Evolutionary conservation across 257 asterid genomes (phyloP).

Genomic region (Orobanche coerulescens): DNA sequence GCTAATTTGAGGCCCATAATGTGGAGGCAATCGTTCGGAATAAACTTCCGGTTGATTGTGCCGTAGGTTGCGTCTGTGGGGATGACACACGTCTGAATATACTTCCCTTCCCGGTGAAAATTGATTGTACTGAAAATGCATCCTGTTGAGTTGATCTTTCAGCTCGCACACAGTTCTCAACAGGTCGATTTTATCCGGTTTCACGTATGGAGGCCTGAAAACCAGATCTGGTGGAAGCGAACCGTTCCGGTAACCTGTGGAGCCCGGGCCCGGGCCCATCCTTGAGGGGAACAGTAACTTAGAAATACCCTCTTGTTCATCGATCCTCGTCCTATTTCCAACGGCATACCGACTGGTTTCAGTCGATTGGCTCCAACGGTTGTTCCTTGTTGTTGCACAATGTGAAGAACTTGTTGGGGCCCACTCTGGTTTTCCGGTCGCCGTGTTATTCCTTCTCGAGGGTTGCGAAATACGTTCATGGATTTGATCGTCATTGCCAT

Average conservation of each 20-base stretch:
- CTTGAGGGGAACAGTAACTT: slow-evolving; percentile 26
- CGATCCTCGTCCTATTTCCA: slow-evolving; percentile 30
- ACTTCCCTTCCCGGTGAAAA: slow-evolving; percentile 28
- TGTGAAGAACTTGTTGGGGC: slow-evolving; percentile 24
- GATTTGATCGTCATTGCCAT: slow-evolving; percentile 40
- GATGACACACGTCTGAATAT: slow-evolving; percentile 28
- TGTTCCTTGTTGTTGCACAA: slow-evolving; percentile 29
- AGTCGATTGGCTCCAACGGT: slow-evolving; percentile 29
- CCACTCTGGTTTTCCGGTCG: not conserved
- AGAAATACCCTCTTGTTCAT: slow-evolving; percentile 24
- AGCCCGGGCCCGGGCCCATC: slow-evolving; percentile 14
- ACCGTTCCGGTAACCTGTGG: slow-evolving; percentile 23
- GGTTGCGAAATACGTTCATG: slow-evolving; percentile 27
- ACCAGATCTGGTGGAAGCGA: slow-evolving; percentile 34
- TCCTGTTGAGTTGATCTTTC: slow-evolving; percentile 60
- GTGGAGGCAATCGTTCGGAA: slow-evolving; percentile 57
- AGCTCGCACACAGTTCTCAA: slow-evolving; percentile 66
- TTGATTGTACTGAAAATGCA: slow-evolving; percentile 29
- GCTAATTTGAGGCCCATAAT: slow-evolving; percentile 35
- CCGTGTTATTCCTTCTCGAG: slow-evolving; percentile 27
- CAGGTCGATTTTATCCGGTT: slow-evolving; percentile 51
- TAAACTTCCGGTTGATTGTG: slow-evolving; percentile 22
- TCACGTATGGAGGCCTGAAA: slow-evolving; percentile 29
- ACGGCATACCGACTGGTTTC: slow-evolving; percentile 9
- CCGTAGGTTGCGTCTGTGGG: slow-evolving; percentile 23